These are phyloP conservation scores for Myriosclerotinia scirpicola DNA, from an alignment of 2,329 filamentous ascomycete genomes.

Conservation along the genomic window DNA sequence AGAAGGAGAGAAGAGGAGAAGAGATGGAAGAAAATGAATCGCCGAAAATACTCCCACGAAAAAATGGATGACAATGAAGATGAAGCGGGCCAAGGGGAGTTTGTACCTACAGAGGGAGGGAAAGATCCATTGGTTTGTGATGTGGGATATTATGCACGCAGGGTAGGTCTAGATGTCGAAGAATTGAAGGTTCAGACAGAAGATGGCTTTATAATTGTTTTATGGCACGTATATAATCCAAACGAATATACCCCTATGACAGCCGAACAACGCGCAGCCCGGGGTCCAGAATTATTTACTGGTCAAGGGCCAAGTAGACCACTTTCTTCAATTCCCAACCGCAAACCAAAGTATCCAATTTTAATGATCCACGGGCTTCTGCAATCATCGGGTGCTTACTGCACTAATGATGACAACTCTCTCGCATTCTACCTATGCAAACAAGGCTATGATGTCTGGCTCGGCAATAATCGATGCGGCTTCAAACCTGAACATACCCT, in stretches of 20 bases:
- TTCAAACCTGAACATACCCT: conserved; percentile 74
- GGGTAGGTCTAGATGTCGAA: conserved; percentile 85
- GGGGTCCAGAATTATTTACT: conserved; percentile 63
- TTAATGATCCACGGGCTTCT: conserved; percentile 85
- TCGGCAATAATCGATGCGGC: conserved; percentile 90
- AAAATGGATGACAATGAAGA: conserved; percentile 45
- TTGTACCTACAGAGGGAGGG: conserved; percentile 74
- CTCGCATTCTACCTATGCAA: conserved; percentile 92
- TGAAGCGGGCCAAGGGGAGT: conserved; percentile 48
- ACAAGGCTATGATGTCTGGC: conserved; percentile 90
- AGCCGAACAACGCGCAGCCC: conserved; percentile 51
- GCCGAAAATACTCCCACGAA: conserved; percentile 43
- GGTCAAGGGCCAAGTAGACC: conserved; percentile 44
- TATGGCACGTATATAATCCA: conserved; percentile 90
- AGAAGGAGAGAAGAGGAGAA: conserved; percentile 57
- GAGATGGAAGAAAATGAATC: conserved; percentile 57
- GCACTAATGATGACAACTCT: conserved; percentile 84
- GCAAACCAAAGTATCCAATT: conserved; percentile 67
- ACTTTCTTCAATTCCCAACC: conserved; percentile 36
- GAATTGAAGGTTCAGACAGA: conserved; percentile 84
- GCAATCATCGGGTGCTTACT: conserved; percentile 86
- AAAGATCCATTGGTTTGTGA: conserved; percentile 77
- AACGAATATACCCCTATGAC: conserved; percentile 61
- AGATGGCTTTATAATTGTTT: conserved; percentile 84
- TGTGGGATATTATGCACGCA: conserved; percentile 79